Percentiles rank a stretch among this genome's conserved stretches.
These are phyloP conservation scores for Penicillium cinerascens DNA, from an alignment of 495 filamentous ascomycete species.

Conservation along the genomic window DNA sequence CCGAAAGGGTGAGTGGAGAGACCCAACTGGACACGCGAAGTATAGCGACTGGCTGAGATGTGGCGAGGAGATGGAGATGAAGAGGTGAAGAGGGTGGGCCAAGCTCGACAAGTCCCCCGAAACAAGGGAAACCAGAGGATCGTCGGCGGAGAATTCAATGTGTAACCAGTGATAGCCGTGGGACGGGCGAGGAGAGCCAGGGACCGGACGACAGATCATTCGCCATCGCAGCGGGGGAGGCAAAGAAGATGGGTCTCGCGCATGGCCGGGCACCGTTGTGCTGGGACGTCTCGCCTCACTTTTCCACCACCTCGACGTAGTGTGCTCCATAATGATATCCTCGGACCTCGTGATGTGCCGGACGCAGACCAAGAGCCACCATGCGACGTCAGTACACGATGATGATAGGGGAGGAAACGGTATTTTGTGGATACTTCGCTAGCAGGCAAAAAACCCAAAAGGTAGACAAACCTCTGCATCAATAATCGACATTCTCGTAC, in stretches of 20 bases:
- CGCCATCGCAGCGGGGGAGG: conserved; percentile 22
- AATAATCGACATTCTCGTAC: background rate
- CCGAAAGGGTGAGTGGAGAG: background rate
- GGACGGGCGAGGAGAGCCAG: background rate
- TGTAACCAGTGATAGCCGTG: conserved; percentile 3
- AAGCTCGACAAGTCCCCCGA: background rate
- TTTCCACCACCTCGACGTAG: background rate
- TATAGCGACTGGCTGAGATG: background rate
- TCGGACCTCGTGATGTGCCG: background rate
- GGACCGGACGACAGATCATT: conserved; percentile 5
- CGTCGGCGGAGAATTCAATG: background rate
- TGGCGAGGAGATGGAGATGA: background rate
- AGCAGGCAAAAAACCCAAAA: background rate
- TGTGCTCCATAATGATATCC: background rate
- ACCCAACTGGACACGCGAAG: background rate
- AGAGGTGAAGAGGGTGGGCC: background rate
- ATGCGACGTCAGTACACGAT: background rate
- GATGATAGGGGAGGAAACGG: background rate
- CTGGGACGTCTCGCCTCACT: background rate
- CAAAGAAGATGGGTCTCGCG: conserved; percentile 3
- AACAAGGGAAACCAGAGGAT: background rate
- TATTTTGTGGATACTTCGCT: background rate
- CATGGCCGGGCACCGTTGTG: background rate
- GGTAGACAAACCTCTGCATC: background rate
- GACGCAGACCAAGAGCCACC: background rate